Evolutionary conservation across 129 eudicot genomes (phyloP).

Genomic region (Gnaphalium uliginosum): DNA sequence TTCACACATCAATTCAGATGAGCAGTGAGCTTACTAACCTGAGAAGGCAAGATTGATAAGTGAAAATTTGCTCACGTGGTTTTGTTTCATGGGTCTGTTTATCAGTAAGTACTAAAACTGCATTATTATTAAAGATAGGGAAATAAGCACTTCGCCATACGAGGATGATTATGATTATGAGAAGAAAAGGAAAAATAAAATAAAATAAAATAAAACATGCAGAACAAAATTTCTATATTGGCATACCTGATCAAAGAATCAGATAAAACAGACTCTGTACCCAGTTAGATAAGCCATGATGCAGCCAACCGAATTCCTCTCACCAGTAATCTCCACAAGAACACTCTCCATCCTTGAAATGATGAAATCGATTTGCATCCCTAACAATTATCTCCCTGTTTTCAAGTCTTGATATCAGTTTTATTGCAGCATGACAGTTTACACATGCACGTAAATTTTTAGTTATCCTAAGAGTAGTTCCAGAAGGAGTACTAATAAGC

Average conservation of each 20-base stretch:
- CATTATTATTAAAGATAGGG: background rate
- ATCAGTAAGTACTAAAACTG: background rate
- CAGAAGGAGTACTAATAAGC: constrained; percentile 53
- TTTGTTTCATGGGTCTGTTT: constrained; percentile 7
- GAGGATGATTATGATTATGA: background rate
- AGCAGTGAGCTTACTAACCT: constrained; percentile 8
- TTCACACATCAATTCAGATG: constrained; percentile 1
- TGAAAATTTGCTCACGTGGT: background rate
- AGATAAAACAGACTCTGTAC: constrained; percentile 15
- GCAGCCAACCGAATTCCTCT: constrained; percentile 19
- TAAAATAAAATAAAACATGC: background rate
- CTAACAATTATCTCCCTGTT: constrained; percentile 59
- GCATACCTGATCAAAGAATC: constrained; percentile 18
- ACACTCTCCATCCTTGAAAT: constrained; percentile 66
- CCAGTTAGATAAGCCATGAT: constrained; percentile 23
- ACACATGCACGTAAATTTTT: constrained; percentile 71
- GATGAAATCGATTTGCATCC: constrained; percentile 67
- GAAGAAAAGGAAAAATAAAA: no score
- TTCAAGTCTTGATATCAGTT: constrained; percentile 57
- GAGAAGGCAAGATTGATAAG: constrained; percentile 1
- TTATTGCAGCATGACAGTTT: constrained; percentile 69
- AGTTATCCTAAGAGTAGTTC: constrained; percentile 53
- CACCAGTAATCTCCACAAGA: constrained; percentile 78
- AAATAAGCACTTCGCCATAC: constrained; percentile 5
- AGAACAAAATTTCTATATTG: background rate